Evolutionary conservation across 2,329 filamentous ascomycete species (phyloP).

Genomic region (Cercospora zeae-maydis): DNA sequence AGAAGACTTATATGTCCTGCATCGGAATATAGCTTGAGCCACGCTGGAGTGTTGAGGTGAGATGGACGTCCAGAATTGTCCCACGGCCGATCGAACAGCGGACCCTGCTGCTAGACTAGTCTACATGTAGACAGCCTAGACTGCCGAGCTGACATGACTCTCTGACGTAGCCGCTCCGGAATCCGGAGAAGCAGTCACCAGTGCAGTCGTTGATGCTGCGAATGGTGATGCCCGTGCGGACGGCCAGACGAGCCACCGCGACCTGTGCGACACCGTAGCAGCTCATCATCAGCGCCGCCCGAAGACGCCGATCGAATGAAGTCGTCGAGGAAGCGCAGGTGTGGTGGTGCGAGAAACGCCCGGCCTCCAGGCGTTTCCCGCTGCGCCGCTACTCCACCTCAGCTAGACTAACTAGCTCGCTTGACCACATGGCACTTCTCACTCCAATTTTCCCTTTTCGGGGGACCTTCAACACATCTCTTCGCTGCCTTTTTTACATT

Average conservation of each 20-base stretch:
- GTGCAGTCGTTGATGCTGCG: neutral
- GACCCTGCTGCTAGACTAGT: neutral
- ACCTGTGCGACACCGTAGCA: neutral
- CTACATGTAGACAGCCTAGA: too few relatives aligned
- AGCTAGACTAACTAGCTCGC: neutral
- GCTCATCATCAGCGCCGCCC: neutral
- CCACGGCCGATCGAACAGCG: neutral
- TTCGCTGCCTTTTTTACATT: neutral
- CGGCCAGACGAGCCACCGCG: neutral
- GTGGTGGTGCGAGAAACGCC: neutral
- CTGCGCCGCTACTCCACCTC: neutral
- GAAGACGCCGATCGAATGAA: neutral
- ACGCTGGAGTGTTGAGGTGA: neutral
- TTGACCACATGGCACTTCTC: slow-evolving; percentile 1
- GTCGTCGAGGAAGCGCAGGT: neutral
- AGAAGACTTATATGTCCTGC: too few relatives aligned
- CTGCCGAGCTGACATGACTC: neutral
- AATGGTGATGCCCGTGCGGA: neutral
- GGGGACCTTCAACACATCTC: neutral
- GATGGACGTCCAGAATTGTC: neutral
- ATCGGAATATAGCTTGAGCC: neutral
- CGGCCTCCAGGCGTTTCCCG: neutral
- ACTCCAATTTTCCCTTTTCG: slow-evolving; percentile 4
- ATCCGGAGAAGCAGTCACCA: neutral
- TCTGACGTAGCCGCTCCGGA: neutral